phyloP scores from a whole-genome alignment of 345 rosid genomes.

The Physaria fendleri region DNA sequence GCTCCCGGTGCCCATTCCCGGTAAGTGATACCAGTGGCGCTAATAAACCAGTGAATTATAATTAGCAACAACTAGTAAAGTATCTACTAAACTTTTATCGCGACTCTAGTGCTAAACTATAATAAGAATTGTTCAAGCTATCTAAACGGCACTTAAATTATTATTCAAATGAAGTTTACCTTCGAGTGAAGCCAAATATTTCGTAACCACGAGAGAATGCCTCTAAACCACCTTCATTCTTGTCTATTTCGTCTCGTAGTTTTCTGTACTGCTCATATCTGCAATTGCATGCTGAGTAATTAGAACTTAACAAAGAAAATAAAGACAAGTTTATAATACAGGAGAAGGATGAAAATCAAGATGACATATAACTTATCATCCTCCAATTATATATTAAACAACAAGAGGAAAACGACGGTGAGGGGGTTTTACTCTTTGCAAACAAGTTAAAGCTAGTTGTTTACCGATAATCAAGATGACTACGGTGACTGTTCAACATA shows the following conservation, averaged over 20 bases:
- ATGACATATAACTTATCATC: background rate
- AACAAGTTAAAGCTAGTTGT: background rate
- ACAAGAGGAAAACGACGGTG: background rate
- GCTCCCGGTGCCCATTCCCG: slow-evolving; percentile 99
- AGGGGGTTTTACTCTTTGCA: slow-evolving; percentile 2
- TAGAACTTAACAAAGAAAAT: slow-evolving; percentile 6
- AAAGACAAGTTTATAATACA: background rate
- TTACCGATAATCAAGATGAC: slow-evolving; percentile 88
- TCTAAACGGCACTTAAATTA: background rate
- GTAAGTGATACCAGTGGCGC: slow-evolving; percentile 82
- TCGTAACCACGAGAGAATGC: slow-evolving; percentile 91
- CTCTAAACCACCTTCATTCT: slow-evolving; percentile 84
- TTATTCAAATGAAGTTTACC: slow-evolving; percentile 33
- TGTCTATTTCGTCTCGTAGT: slow-evolving; percentile 63
- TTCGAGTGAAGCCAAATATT: slow-evolving; percentile 75
- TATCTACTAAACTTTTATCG: slow-evolving; percentile 8
- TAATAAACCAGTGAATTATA: slow-evolving; percentile 39
- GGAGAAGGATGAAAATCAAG: background rate
- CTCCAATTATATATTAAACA: too few relatives aligned
- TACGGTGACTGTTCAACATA: slow-evolving; percentile 41
- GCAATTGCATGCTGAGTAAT: slow-evolving; percentile 11
- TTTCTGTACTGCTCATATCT: slow-evolving; percentile 67
- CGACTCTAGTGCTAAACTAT: background rate
- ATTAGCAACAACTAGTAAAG: slow-evolving; percentile 33
- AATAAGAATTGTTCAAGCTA: background rate